A percentile compares a stretch with the other conserved stretches of the same genome.
These are phyloP conservation scores for Vachellia pachyceras DNA, from an alignment of 306 rosid species.

Conservation along the genomic window DNA sequence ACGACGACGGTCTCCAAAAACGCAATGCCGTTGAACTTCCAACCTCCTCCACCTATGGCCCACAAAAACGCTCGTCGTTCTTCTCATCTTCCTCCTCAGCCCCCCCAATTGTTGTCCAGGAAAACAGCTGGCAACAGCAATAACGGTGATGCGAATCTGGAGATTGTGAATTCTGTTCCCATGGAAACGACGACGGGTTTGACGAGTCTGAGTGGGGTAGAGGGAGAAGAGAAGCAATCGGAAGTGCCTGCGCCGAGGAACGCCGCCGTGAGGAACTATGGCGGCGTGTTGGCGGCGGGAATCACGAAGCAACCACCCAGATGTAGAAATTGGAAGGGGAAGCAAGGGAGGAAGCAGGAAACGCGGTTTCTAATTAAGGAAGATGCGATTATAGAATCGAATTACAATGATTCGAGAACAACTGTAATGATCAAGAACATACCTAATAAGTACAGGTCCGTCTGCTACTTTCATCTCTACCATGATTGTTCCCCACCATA, in stretches of 20 bases:
- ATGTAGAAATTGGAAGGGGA: conserved; percentile 62
- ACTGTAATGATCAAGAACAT: conserved; percentile 97
- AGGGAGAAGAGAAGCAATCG: conserved; percentile 42
- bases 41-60: conserved; percentile 10
- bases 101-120: conserved; percentile 35
- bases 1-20: conserved; percentile 1
- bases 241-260: not conserved
- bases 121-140: conserved; percentile 3
- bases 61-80: conserved; percentile 37
- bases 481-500: not conserved
- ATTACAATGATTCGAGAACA: conserved; percentile 69
- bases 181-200: conserved; percentile 26
- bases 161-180: not conserved
- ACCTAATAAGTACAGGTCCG: conserved; percentile 94
- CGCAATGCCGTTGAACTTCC: conserved; percentile 22
- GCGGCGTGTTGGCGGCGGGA: not conserved
- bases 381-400: conserved; percentile 52
- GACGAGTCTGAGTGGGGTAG: conserved; percentile 47
- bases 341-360: conserved; percentile 64
- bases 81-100: conserved; percentile 25
- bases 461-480: not conserved
- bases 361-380: conserved; percentile 67
- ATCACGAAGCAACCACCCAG: conserved; percentile 40
- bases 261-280: conserved; percentile 21
- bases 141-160: too few relatives aligned